Evolutionary conservation across 78 protist species (phyloP).

Genomic region (Monocercomonoides exilis): DNA sequence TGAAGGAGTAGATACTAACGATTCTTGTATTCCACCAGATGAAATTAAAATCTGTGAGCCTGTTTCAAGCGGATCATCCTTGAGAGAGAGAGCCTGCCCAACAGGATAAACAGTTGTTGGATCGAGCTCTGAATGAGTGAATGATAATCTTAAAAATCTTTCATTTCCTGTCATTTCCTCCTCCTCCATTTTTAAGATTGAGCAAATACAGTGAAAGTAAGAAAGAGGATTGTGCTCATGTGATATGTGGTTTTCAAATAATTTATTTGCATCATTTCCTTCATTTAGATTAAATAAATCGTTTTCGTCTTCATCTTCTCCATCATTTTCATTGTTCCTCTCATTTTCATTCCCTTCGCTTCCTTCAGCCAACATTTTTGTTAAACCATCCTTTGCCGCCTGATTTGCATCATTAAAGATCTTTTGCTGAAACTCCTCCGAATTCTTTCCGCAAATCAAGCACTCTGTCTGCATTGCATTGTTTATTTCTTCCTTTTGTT

Average conservation of each 20-base stretch:
- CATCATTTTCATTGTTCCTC: too few species aligned
- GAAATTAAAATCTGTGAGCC: too few species aligned
- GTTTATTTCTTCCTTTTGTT: not conserved
- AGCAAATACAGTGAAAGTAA: not conserved
- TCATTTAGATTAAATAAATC: too few species aligned
- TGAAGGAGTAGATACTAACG: too few species aligned
- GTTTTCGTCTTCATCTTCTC: too few species aligned
- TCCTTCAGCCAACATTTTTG: not conserved
- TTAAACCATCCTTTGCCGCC: not conserved
- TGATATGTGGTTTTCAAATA: not conserved
- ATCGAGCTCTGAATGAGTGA: not conserved
- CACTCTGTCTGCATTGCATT: not conserved
- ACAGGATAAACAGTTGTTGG: not conserved
- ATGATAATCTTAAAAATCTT: not conserved
- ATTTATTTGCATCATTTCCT: not conserved
- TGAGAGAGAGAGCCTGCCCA: not conserved
- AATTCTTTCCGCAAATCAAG: not conserved
- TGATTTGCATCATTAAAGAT: too few species aligned
- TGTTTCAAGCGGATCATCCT: too few species aligned
- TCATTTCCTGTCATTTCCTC: not conserved
- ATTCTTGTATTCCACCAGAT: too few species aligned
- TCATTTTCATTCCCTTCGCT: too few species aligned
- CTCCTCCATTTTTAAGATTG: not conserved
- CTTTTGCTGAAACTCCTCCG: not conserved
- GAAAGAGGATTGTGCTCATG: not conserved